Evolutionary conservation across 371 early-diverging fungal species (phyloP).

Genomic region (Mucor circinelloides): DNA sequence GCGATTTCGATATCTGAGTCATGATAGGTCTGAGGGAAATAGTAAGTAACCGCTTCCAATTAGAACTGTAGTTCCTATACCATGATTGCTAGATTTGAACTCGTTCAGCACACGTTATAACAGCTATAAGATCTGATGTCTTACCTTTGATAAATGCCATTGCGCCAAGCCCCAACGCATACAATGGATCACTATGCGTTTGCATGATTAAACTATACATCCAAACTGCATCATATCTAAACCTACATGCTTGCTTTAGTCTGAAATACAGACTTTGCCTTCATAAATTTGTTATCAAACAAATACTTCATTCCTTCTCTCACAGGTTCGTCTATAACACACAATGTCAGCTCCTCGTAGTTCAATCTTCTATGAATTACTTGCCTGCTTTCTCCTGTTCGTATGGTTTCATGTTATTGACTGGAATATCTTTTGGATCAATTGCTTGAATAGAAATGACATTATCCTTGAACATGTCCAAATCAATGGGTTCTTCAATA

Average conservation of each 20-base stretch:
- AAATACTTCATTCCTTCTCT: constrained; percentile 43
- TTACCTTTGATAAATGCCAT: constrained; percentile 56
- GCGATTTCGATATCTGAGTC: constrained; percentile 37
- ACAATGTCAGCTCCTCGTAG: neutral
- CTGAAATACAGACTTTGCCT: constrained; percentile 46
- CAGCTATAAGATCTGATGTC: neutral
- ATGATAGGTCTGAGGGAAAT: constrained; percentile 34
- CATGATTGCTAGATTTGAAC: constrained; percentile 18
- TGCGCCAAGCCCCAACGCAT: constrained; percentile 49
- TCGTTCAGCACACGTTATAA: neutral
- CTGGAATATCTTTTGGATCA: constrained; percentile 43
- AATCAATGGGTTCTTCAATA: constrained; percentile 43
- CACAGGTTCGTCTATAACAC: constrained; percentile 39
- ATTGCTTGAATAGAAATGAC: constrained; percentile 40
- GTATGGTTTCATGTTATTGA: constrained; percentile 49
- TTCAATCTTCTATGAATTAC: neutral
- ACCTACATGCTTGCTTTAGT: constrained; percentile 40
- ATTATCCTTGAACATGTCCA: constrained; percentile 46
- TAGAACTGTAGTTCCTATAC: constrained; percentile 1
- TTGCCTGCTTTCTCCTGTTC: constrained; percentile 60
- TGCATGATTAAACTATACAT: neutral
- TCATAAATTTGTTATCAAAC: constrained; percentile 57
- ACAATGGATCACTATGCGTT: constrained; percentile 40
- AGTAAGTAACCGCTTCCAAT: neutral
- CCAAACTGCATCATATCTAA: neutral